phyloP scores from a whole-genome alignment of 768 basidiomycete genomes.

The Mycena maculata region DNA sequence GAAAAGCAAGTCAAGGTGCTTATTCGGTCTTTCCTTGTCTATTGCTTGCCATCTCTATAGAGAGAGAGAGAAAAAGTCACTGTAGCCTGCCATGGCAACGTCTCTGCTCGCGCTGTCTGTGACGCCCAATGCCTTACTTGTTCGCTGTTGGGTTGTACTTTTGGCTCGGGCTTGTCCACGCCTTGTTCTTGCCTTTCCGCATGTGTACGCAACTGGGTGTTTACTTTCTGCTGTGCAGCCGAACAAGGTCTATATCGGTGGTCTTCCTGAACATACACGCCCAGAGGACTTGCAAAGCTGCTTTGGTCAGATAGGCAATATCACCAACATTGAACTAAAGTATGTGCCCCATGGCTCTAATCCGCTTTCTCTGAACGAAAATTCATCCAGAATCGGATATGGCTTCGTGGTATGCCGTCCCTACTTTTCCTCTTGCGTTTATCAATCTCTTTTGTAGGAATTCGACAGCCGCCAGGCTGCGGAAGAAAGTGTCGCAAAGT shows the following conservation, averaged over 20 bases:
- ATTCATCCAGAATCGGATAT: conserved; percentile 74
- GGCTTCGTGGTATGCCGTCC: conserved; percentile 83
- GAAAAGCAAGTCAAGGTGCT: conserved; percentile 92
- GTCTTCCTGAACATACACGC: conserved; percentile 87
- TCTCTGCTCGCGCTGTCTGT: conserved; percentile 53
- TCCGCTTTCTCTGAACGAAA: conserved; percentile 21
- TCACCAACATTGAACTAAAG: conserved; percentile 86
- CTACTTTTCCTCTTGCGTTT: neutral
- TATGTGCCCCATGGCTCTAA: conserved; percentile 52
- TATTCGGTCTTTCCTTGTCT: conserved; percentile 57
- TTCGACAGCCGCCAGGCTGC: conserved; percentile 85
- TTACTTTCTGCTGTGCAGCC: conserved; percentile 83
- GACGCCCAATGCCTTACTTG: conserved; percentile 49
- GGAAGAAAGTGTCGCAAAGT: conserved; percentile 88
- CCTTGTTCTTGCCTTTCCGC: conserved; percentile 59
- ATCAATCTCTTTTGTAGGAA: conserved; percentile 62
- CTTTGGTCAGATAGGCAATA: conserved; percentile 86
- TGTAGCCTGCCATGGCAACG: conserved; percentile 51
- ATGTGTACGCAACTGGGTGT: conserved; percentile 70
- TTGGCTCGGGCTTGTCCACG: conserved; percentile 56
- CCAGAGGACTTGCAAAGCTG: conserved; percentile 88
- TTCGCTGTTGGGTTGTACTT: conserved; percentile 50
- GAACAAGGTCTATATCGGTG: conserved; percentile 94
- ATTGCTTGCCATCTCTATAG: conserved; percentile 28
- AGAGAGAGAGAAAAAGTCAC: conserved; percentile 43